A percentile compares a stretch with the other conserved stretches of the same genome.
These are phyloP conservation scores for Agaricus bisporus DNA, from an alignment of 768 basidiomycete genomes.

Conservation along the genomic window DNA sequence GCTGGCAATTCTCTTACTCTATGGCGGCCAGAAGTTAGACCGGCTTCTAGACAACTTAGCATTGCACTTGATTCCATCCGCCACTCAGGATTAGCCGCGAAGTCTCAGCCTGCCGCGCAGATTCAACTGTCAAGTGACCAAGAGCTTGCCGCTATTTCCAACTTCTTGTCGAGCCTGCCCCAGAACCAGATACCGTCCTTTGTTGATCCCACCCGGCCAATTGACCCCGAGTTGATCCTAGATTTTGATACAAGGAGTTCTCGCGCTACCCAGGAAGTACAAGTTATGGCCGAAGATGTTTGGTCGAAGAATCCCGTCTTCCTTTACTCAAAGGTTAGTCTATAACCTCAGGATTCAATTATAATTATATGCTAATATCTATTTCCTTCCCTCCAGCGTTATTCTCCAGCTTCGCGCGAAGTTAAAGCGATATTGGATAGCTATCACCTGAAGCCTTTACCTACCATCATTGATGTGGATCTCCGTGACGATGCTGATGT, in stretches of 20 bases:
- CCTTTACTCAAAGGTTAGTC: conserved; percentile 61
- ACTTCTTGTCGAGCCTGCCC: conserved; percentile 67
- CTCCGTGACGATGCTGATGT: conserved; percentile 64
- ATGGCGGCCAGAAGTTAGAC: conserved; percentile 20
- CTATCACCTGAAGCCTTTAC: conserved; percentile 54
- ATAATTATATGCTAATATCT: conserved; percentile 1
- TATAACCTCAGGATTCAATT: background rate
- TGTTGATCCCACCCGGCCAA: conserved; percentile 56
- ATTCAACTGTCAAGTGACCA: conserved; percentile 44
- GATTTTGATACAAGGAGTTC: conserved; percentile 75
- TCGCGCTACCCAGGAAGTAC: conserved; percentile 55
- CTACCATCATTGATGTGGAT: conserved; percentile 69
- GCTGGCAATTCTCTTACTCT: conserved; percentile 31
- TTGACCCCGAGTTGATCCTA: conserved; percentile 77
- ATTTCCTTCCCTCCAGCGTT: conserved; percentile 32
- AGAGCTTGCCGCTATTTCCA: conserved; percentile 71
- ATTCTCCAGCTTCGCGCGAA: conserved; percentile 62
- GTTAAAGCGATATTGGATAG: conserved; percentile 51
- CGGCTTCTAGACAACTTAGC: conserved; percentile 27
- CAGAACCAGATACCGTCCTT: conserved; percentile 67
- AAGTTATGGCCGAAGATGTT: conserved; percentile 52
- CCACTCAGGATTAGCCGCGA: conserved; percentile 23
- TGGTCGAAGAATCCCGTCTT: conserved; percentile 74
- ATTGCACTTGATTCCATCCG: conserved; percentile 29
- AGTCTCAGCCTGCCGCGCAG: conserved; percentile 16